Base-by-base conservation (phyloP, 495 filamentous ascomycete species). In the Penicillium canescens region DNA sequence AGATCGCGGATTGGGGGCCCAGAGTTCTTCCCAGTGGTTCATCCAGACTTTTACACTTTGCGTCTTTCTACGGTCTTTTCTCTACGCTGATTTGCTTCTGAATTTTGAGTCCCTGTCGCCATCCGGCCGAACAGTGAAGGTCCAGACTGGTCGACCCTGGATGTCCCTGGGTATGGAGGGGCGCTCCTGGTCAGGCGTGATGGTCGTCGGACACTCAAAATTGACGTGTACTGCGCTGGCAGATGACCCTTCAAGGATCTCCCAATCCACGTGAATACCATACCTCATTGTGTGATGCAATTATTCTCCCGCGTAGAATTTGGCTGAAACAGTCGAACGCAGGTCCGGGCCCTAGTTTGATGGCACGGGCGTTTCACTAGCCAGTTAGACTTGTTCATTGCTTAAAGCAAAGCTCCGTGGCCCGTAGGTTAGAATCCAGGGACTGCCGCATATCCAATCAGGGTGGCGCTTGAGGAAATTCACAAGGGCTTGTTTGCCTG, bases 361-460 rank as follows among this genome's bases (percentile, higher is more conserved):
- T 51, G 36, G 46, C 24, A 40, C 31, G 49, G 11, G 39, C 39
- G 49, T 51, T 51, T 51, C 57, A 63, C 51, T 26, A 43, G 52
- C 46, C 56, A 54, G 44, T 50, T 34, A n/a, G 39, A 46, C 21
- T 37, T 42, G n/a, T 33, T 40, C 46, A 26, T 47, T 46, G 46
- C 54, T 54, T 12, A 46, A 52, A 54, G 47, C 57, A 24, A 48
- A 57, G 54, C 54, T 52, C 60, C 62, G 54, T 46, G 35, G 28
- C 39, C 40, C 23, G 31, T 61, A 61, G 54, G 63, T 54, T 44
- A 62, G 52, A 52, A 52, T 53, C 51, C 54, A 62, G 47, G 51
- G 31, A 41, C 56, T 35, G 5, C n/a, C 8, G 20, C 4, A 11
- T 9, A 26, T 34, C 49, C 49, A 43, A 51, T 43, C 39, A 51